phyloP scores from a whole-genome alignment of 176 grass and related monocot genomes.

The Saccharum officinarum region DNA sequence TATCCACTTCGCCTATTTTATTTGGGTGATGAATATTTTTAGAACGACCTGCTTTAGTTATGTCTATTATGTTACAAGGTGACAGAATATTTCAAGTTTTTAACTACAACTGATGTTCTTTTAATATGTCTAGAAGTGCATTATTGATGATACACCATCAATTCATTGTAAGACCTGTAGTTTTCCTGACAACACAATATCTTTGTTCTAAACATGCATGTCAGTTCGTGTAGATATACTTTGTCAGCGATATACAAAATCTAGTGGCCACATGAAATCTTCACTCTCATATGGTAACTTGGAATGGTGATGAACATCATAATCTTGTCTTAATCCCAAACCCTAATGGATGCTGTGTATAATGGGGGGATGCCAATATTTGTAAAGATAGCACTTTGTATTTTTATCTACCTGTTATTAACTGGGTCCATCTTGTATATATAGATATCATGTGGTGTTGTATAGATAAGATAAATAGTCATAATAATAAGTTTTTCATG shows the following conservation, averaged over 20 bases:
- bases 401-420: slow-evolving; percentile 8
- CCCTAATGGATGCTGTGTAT: not conserved
- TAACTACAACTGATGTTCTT: not conserved
- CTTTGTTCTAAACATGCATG: not conserved
- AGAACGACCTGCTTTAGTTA: not conserved
- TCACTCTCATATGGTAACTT: not conserved
- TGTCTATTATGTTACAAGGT: not conserved
- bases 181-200: slow-evolving; percentile 1
- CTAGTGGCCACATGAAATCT: not conserved
- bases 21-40: not conserved
- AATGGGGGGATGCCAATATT: not conserved
- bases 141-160: not conserved
- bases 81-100: not conserved
- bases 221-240: not conserved
- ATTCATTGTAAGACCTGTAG: not conserved
- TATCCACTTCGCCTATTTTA: not conserved
- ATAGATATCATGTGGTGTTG: not conserved
- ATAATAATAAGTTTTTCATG: not conserved
- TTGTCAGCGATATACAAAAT: not conserved
- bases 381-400: not conserved
- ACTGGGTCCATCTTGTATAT: not conserved
- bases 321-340: not conserved
- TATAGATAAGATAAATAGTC: not conserved
- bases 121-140: not conserved
- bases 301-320: not conserved